phyloP scores from a whole-genome alignment of 495 filamentous ascomycete genomes.

The Hyphodiscus hymeniophilus region DNA sequence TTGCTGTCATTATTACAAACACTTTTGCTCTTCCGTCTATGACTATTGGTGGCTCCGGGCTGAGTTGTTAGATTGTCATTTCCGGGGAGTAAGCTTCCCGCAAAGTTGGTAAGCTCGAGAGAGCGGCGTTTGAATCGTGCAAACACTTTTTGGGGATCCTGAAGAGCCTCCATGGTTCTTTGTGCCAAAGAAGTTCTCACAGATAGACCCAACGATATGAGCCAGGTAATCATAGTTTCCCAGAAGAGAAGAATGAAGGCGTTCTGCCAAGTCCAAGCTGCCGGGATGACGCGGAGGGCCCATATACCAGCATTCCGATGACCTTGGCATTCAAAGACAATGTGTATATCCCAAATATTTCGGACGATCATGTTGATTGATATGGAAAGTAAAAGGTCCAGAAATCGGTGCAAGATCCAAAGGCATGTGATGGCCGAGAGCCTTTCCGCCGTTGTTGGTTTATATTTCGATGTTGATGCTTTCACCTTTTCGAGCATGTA shows the following conservation, averaged over 20 bases:
- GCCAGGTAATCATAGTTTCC: neutral
- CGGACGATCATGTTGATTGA: neutral
- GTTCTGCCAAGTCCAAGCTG: neutral
- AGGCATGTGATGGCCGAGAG: neutral
- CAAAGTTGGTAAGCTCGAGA: neutral
- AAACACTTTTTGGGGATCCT: neutral
- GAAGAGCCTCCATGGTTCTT: too few species aligned
- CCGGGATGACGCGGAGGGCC: neutral
- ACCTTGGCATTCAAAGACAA: neutral
- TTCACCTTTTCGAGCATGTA: neutral
- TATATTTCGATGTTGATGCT: neutral
- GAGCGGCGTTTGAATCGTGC: neutral
- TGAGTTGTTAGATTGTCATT: too few species aligned
- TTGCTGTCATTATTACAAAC: too few species aligned
- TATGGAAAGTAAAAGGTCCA: neutral
- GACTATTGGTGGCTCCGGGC: too few species aligned
- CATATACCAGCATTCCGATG: neutral
- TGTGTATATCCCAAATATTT: neutral
- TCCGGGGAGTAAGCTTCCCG: neutral
- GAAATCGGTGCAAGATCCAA: neutral
- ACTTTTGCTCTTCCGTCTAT: too few species aligned
- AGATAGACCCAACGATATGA: neutral
- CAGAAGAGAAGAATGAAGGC: neutral
- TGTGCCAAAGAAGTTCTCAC: too few species aligned
- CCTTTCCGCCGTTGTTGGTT: neutral